Conservation (phyloP, 2,329 filamentous ascomycete genomes). For the Clarireedia monteithiana region DNA sequence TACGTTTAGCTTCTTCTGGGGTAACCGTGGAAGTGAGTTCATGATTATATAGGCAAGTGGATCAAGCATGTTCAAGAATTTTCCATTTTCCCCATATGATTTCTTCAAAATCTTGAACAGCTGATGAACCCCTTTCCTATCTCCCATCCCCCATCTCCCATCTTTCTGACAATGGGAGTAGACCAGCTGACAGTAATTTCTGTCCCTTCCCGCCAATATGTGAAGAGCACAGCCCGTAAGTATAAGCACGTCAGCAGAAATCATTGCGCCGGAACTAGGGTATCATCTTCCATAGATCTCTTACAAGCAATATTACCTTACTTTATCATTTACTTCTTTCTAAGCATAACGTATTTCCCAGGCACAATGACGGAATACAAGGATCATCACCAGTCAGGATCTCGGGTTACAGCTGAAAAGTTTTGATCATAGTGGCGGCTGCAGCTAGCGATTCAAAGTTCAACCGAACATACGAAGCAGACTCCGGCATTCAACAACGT, state of each 20-base stretch:
- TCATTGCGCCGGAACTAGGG: not conserved
- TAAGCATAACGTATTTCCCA: not conserved
- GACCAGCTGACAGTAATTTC: too few relatives aligned
- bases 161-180: too few relatives aligned
- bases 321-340: not conserved
- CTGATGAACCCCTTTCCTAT: too few relatives aligned
- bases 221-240: too few relatives aligned
- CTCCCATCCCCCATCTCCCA: too few relatives aligned
- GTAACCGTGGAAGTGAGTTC: constrained; percentile 1
- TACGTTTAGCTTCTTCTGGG: constrained; percentile 10
- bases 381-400: not conserved
- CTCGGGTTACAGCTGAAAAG: not conserved
- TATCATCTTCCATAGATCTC: not conserved
- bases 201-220: too few relatives aligned
- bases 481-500: too few relatives aligned
- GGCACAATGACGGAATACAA: constrained; percentile 3
- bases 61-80: not conserved
- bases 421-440: not conserved
- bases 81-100: not conserved
- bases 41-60: not conserved
- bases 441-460: not conserved
- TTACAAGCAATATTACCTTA: not conserved
- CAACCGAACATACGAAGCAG: not conserved
- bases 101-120: too few relatives aligned
- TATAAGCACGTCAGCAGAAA: too few relatives aligned